Evolutionary conservation across 2,329 filamentous ascomycete genomes (phyloP), one percentile per base, ranked within the genome.

Genomic region (Diaporthe aspalathi): DNA sequence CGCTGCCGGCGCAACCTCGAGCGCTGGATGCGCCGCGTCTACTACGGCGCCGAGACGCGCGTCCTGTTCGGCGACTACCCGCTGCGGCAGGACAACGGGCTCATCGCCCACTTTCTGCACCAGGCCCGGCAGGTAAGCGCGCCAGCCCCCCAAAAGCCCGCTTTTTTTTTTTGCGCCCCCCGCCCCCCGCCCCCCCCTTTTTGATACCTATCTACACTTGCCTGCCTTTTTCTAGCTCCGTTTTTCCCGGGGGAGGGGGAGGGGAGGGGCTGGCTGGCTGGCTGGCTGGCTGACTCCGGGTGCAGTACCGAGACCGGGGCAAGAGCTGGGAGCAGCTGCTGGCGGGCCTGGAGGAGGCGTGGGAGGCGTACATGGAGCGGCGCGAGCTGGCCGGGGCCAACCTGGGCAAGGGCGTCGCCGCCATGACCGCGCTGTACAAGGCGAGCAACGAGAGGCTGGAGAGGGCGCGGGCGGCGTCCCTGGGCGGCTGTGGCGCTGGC

Each of bases 381-480:
- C 27, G 43, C 24, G 29, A 20, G 5, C 43, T 47, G 2, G 38
- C 40, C 22, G 17, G 32, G 57, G 24, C 16, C 22, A 45, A 27
- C 56, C 3, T 43, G 38, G 56, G 56, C 2, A 45, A 20, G 38
- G 56, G 20, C 16, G 38, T 60, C 56, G 14, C 3, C 2, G 17
- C 8, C 22, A 60, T 43, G 22, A 40, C 54, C 8, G 54, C 32
- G 7, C 17, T 57, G n/a, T 57, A 57, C 14, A 40, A 57, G 35
- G 54, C 32, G 35, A 57, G 54, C 54, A 57, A 57, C 54, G 54
- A 12, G 54, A 57, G 38, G 56, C 56, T 60, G 56, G 56, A 27
- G 56, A 45, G 7, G 7, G 56, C 9, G 3, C 54, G 54, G 16
- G 54, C 54, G 17, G 16, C 8, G 11, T 24, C 32, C 24, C 14